Conservation (phyloP, 169 alveolate genomes). For the Plasmodium coatneyi region DNA sequence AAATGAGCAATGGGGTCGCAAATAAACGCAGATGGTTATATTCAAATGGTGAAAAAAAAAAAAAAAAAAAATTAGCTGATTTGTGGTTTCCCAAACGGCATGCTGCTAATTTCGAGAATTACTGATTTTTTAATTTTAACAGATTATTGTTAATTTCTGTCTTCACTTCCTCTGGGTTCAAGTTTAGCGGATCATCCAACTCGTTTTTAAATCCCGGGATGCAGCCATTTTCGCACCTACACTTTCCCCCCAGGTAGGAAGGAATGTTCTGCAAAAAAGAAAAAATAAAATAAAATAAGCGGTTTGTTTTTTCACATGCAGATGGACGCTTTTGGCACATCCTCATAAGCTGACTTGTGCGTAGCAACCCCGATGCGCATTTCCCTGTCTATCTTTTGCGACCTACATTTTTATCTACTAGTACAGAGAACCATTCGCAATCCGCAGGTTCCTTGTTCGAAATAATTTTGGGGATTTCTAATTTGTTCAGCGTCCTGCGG, state of each 20-base stretch:
- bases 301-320: not conserved
- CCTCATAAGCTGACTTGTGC: not conserved
- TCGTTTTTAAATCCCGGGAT: slow-evolving; percentile 61
- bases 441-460: slow-evolving; percentile 40
- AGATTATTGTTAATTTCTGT: slow-evolving; percentile 42
- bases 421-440: slow-evolving; percentile 62
- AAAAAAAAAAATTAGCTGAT: not conserved
- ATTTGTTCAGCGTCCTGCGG: slow-evolving; percentile 59
- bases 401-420: slow-evolving; percentile 51
- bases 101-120: not conserved
- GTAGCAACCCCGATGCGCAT: not conserved
- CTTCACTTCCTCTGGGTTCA: slow-evolving; percentile 43
- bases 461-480: slow-evolving; percentile 41
- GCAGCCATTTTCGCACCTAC: slow-evolving; percentile 63
- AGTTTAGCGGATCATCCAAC: slow-evolving; percentile 7
- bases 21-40: not conserved
- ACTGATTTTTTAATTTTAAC: slow-evolving; percentile 9
- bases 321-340: not conserved
- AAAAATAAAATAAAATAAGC: not conserved
- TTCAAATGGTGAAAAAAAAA: slow-evolving; percentile 6
- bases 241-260: slow-evolving; percentile 44
- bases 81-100: not conserved
- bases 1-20: not conserved
- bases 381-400: not conserved
- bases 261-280: slow-evolving; percentile 32